Evolutionary conservation across 2,329 filamentous ascomycete species (phyloP).

Genomic region (Phyllosticta paracitricarpa): DNA sequence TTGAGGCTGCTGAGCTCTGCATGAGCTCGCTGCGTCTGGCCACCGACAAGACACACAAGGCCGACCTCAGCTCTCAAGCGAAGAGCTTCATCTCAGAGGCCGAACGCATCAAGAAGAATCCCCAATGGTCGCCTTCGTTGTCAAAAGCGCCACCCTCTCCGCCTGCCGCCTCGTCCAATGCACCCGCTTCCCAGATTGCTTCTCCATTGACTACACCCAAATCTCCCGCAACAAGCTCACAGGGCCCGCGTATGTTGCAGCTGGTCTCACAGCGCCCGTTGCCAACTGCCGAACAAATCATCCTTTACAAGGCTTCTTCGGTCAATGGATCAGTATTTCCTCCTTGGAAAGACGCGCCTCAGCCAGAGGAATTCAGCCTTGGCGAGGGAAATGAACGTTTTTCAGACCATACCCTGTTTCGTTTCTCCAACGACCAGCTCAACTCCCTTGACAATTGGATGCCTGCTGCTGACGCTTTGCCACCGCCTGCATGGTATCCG

Average conservation of each 20-base stretch:
- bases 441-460: slow-evolving; percentile 78
- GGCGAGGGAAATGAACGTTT: slow-evolving; percentile 45
- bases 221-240: background rate
- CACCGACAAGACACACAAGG: slow-evolving; percentile 51
- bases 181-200: background rate
- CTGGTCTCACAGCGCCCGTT: slow-evolving; percentile 46
- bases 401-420: slow-evolving; percentile 59
- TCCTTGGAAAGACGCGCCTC: slow-evolving; percentile 64
- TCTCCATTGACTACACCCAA: background rate
- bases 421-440: slow-evolving; percentile 63
- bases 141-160: background rate
- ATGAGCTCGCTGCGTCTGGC: slow-evolving; percentile 63
- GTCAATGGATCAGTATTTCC: slow-evolving; percentile 78
- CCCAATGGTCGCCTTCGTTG: slow-evolving; percentile 15
- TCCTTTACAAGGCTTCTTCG: slow-evolving; percentile 66
- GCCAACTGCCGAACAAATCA: slow-evolving; percentile 60
- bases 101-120: slow-evolving; percentile 58
- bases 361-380: slow-evolving; percentile 50
- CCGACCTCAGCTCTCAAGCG: slow-evolving; percentile 58
- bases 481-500: slow-evolving; percentile 31
- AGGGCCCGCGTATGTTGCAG: background rate
- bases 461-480: slow-evolving; percentile 60
- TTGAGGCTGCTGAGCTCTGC: slow-evolving; percentile 69
- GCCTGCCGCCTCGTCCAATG: background rate
- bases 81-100: slow-evolving; percentile 60